phyloP scores from a whole-genome alignment of 2,329 filamentous ascomycete genomes.

The Pseudogymnoascus sp. region DNA sequence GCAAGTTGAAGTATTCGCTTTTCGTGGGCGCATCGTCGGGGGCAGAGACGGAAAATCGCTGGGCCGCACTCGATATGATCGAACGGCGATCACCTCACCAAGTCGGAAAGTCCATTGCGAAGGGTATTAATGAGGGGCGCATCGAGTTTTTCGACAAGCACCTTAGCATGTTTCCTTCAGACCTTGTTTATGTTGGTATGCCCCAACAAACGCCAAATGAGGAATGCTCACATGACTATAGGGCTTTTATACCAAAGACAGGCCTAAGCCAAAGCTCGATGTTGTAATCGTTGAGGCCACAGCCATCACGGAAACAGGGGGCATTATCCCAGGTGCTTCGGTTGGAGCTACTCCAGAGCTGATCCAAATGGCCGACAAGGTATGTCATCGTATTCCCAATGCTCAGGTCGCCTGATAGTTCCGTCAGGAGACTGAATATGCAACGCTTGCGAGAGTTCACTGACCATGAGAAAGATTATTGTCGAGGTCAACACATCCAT shows the following conservation, averaged over 20 bases:
- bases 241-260: constrained; percentile 78
- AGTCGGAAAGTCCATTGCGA: constrained; percentile 82
- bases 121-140: constrained; percentile 79
- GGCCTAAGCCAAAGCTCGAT: constrained; percentile 62
- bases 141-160: constrained; percentile 95
- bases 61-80: constrained; percentile 87
- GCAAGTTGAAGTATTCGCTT: constrained; percentile 75
- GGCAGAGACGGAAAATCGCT: constrained; percentile 79
- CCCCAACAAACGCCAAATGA: background rate
- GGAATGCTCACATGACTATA: constrained; percentile 26
- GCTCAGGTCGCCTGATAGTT: background rate
- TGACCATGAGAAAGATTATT: constrained; percentile 51
- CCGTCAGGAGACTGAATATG: background rate
- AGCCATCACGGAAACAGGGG: constrained; percentile 80
- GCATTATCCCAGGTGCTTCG: constrained; percentile 78
- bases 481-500: constrained; percentile 86
- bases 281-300: constrained; percentile 80
- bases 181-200: constrained; percentile 57
- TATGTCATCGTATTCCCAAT: constrained; percentile 22
- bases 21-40: constrained; percentile 88
- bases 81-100: constrained; percentile 78
- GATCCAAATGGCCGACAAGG: constrained; percentile 84
- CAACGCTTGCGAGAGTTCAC: background rate
- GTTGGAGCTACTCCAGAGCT: constrained; percentile 81
- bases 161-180: constrained; percentile 82